Percentiles rank a stretch among this genome's conserved stretches.
Conservation (phyloP, 2,329 filamentous ascomycete genomes). For the Monosporascus sp. region DNA sequence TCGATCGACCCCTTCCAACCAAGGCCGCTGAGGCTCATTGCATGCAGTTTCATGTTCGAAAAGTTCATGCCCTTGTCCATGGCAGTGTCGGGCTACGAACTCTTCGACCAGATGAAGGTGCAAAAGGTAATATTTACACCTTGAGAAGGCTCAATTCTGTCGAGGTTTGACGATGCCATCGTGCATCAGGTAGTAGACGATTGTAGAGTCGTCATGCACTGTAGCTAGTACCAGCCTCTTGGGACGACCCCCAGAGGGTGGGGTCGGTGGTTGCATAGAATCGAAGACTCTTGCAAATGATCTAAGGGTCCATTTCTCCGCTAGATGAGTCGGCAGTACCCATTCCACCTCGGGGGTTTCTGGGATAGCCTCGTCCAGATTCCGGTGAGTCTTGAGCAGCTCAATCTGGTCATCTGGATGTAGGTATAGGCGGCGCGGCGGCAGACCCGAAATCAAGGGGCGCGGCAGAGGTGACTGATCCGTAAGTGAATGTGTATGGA, state of each 20-base stretch:
- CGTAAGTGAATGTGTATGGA: conserved; percentile 41
- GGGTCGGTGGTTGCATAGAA: conserved; percentile 43
- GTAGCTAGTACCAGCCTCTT: conserved; percentile 73
- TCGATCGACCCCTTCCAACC: not conserved
- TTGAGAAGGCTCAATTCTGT: conserved; percentile 59
- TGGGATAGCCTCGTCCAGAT: conserved; percentile 37
- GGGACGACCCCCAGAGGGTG: conserved; percentile 36
- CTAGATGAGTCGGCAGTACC: conserved; percentile 68
- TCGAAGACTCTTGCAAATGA: conserved; percentile 68
- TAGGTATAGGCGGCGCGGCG: conserved; percentile 67
- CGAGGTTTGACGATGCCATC: conserved; percentile 83
- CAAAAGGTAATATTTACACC: conserved; percentile 68
- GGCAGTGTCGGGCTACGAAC: conserved; percentile 62
- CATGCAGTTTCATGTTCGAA: conserved; percentile 64
- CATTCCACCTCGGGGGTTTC: conserved; percentile 62
- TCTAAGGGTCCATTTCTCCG: conserved; percentile 66
- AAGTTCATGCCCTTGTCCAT: conserved; percentile 66
- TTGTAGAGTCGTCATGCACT: conserved; percentile 73
- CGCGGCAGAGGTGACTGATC: conserved; percentile 42
- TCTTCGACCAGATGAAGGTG: conserved; percentile 68
- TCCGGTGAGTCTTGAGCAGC: conserved; percentile 57
- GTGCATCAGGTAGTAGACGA: conserved; percentile 80
- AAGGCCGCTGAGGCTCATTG: conserved; percentile 6
- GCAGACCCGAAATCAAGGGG: conserved; percentile 66
- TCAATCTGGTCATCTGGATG: conserved; percentile 80